Conservation (phyloP, 176 grass and related monocot species). For the Juncus inflexus region DNA sequence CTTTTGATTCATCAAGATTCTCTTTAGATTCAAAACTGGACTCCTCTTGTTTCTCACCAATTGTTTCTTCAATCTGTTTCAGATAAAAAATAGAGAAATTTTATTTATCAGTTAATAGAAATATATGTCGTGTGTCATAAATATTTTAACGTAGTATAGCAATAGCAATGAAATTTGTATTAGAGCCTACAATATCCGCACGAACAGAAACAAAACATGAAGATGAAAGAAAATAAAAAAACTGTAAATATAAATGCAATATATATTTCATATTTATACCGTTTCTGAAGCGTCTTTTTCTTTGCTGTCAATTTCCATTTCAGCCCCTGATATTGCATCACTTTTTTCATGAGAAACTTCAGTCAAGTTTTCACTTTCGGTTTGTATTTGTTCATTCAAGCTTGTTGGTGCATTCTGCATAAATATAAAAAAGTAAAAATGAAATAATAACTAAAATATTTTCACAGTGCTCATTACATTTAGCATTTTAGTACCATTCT, state of each 20-base stretch:
- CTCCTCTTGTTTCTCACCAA: conserved; percentile 2
- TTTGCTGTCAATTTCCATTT: not conserved
- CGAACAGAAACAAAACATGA: not conserved
- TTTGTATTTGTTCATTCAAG: no score
- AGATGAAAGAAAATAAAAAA: not conserved
- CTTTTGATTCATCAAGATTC: conserved; percentile 12
- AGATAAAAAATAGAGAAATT: not conserved
- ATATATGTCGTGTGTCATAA: no score
- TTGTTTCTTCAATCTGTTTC: conserved; percentile 3
- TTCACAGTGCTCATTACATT: no score
- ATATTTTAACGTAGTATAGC: no score
- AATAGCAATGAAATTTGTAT: no score
- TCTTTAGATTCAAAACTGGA: not conserved
- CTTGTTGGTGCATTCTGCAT: no score
- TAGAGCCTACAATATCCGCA: not conserved
- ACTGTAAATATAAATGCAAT: not conserved
- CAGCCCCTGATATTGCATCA: not conserved
- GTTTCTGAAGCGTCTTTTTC: conserved; percentile 14
- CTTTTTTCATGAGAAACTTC: not conserved
- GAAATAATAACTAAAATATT: no score
- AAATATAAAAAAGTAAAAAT: no score
- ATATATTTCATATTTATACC: conserved; percentile 3
- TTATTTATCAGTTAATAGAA: no score
- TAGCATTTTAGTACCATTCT: no score
- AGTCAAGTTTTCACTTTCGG: no score